Evolutionary conservation across 768 basidiomycete genomes (phyloP), one percentile per base, ranked within the genome.

Genomic region (Steccherinum ochraceum): DNA sequence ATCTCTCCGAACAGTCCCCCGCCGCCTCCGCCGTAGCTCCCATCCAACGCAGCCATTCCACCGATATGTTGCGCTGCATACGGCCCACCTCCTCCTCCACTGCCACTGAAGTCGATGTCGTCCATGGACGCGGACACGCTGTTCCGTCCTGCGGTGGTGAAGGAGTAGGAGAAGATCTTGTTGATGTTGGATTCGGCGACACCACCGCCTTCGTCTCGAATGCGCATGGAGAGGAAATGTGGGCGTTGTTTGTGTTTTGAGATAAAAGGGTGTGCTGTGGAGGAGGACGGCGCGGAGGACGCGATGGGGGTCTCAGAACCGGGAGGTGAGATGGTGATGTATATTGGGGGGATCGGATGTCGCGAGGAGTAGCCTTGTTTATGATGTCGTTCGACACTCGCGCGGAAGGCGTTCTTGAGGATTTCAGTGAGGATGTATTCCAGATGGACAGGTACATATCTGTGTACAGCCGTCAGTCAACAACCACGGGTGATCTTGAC

Each of bases 341-440:
- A 67, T 10, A 93, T 80, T 2, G 88, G 83, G 0, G 87, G 77
- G 4, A 89, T 58, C 53, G 61, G 35, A 41, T 58, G 48, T 3
- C 71, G 47, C 20, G 72, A 64, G 10, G 69, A 58, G 25, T 59
- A 56, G 46, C 69, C 72, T 41, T 70, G 65, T 46, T 74, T 77
- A 51, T 70, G 66, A 51, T 91, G 80, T 51, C 81, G 78, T 61
- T 94, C 92, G 21, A 91, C 83, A 1, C 89, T 92, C 5, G 92
- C 92, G 25, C 92, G 84, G 68, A 91, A 94, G 0, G 91, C 80
- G 62, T 94, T 94, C 68, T 94, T 94, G 39, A 94, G 75, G 39
- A 94, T 80, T 65, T 94, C 92, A 2, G 92, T 94, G 49, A 93
- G 70, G 58, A 93, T 89, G 63, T 93, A 94, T 64, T 94, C 92